phyloP scores from a whole-genome alignment of 2,329 filamentous ascomycete genomes.

The Epichloe baconii region DNA sequence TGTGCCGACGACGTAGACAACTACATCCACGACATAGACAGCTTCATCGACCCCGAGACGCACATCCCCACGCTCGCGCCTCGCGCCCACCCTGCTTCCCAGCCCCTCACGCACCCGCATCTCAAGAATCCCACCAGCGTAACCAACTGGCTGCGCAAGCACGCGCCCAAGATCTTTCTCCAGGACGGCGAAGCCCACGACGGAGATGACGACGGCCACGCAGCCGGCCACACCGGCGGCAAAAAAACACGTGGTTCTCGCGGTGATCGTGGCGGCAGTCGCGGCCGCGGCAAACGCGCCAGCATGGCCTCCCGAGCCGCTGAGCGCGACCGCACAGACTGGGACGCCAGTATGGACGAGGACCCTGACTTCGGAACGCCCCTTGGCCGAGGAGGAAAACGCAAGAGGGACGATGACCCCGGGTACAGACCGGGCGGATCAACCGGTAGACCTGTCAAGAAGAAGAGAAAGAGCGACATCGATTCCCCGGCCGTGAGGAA shows the following conservation, averaged over 20 bases:
- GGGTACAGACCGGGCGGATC: slow-evolving; percentile 48
- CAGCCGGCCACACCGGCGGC: slow-evolving; percentile 14
- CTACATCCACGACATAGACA: slow-evolving; percentile 55
- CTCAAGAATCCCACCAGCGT: slow-evolving; percentile 73
- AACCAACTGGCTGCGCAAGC: slow-evolving; percentile 85
- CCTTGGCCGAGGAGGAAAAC: slow-evolving; percentile 24
- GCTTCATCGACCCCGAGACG: slow-evolving; percentile 28
- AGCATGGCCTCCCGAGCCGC: slow-evolving; percentile 12
- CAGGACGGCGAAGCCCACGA: slow-evolving; percentile 47
- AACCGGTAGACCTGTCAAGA: slow-evolving; percentile 38
- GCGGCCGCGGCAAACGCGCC: slow-evolving; percentile 23
- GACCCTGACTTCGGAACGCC: slow-evolving; percentile 21
- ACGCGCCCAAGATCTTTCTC: slow-evolving; percentile 74
- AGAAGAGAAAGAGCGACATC: slow-evolving; percentile 44
- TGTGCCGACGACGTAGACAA: slow-evolving; percentile 60
- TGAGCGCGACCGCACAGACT: slow-evolving; percentile 14
- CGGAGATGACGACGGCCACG: slow-evolving; percentile 26
- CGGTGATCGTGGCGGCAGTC: slow-evolving; percentile 17
- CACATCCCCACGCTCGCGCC: slow-evolving; percentile 39
- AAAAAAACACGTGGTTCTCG: slow-evolving; percentile 20
- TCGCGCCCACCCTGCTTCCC: slow-evolving; percentile 24
- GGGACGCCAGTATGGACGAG: slow-evolving; percentile 28
- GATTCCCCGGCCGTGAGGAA: slow-evolving; percentile 23
- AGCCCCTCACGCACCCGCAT: slow-evolving; percentile 25
- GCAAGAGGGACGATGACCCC: slow-evolving; percentile 46